A percentile compares a stretch with the other conserved stretches of the same genome.
These are phyloP conservation scores for Trichosporon sp. DNA, from an alignment of 1,284 basidiomycete species.

Conservation along the genomic window DNA sequence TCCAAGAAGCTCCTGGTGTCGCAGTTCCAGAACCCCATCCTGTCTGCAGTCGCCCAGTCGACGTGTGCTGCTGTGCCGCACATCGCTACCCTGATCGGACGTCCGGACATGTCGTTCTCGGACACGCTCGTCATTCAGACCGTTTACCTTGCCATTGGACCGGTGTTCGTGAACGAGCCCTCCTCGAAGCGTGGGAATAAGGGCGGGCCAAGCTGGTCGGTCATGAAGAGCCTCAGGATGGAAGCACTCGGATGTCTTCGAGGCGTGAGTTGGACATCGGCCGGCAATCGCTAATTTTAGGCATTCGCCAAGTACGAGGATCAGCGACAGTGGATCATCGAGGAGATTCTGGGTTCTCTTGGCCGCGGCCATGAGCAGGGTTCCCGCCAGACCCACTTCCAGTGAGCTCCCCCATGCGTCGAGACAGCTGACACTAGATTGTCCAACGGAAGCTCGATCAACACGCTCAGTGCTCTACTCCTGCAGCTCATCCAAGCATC, in stretches of 20 bases:
- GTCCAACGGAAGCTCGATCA: constrained; percentile 68
- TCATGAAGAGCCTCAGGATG: constrained; percentile 76
- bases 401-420: constrained; percentile 59
- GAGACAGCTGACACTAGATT: constrained; percentile 43
- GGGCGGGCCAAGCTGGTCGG: constrained; percentile 55
- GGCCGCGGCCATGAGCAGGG: constrained; percentile 87
- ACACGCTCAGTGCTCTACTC: constrained; percentile 86
- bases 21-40: constrained; percentile 59
- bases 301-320: constrained; percentile 86
- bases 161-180: constrained; percentile 81
- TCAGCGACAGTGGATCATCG: constrained; percentile 92
- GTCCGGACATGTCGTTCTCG: constrained; percentile 69
- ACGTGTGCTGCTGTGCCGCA: constrained; percentile 58
- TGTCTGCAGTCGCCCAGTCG: constrained; percentile 68
- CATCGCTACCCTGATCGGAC: constrained; percentile 53
- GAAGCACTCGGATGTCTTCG: constrained; percentile 80
- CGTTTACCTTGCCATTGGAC: constrained; percentile 87
- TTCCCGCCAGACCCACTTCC: constrained; percentile 80
- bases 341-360: constrained; percentile 86
- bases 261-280: constrained; percentile 63
- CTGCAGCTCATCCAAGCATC: constrained; percentile 95
- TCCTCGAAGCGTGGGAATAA: constrained; percentile 59
- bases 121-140: constrained; percentile 85
- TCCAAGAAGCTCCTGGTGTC: constrained; percentile 27
- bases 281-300: constrained; percentile 53